Conservation (phyloP, 1,284 basidiomycete genomes). For the Boletus albobrunnescens region DNA sequence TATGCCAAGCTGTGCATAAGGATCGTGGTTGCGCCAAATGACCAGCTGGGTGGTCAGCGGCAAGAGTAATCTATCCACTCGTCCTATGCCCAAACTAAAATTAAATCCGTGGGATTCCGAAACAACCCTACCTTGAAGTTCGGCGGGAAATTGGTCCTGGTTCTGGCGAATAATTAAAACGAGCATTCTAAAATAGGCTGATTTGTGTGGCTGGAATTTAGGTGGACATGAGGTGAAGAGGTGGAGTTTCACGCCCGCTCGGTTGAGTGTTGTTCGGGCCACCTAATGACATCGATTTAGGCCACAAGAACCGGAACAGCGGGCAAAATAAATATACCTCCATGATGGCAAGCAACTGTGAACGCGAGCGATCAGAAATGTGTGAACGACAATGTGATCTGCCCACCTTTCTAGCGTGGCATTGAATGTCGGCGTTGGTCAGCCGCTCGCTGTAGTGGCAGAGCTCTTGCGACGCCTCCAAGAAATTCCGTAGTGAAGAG, state of each 20-base stretch:
- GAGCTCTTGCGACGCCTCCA: constrained; percentile 34
- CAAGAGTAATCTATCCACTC: constrained; percentile 29
- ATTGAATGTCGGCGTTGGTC: constrained; percentile 25
- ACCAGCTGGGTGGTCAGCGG: constrained; percentile 29
- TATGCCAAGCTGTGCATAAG: constrained; percentile 37
- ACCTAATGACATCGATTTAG: constrained; percentile 24
- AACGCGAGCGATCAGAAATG: constrained; percentile 11
- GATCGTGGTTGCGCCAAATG: constrained; percentile 28
- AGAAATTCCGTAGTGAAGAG: constrained; percentile 32
- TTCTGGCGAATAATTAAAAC: constrained; percentile 31
- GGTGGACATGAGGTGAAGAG: constrained; percentile 35
- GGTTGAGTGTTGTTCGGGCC: constrained; percentile 34
- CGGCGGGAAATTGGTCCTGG: constrained; percentile 18
- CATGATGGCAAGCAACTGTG: constrained; percentile 29
- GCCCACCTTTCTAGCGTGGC: constrained; percentile 33
- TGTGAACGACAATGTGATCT: not conserved
- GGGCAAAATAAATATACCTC: constrained; percentile 26
- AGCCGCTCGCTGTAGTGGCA: constrained; percentile 19
- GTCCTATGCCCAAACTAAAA: constrained; percentile 18
- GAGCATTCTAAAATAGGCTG: constrained; percentile 36
- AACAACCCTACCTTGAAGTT: constrained; percentile 23
- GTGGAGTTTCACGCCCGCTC: constrained; percentile 33
- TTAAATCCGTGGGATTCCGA: not conserved
- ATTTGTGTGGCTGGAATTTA: constrained; percentile 31
- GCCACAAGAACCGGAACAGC: not conserved